A percentile compares a stretch with the other conserved stretches of the same genome.
These are phyloP conservation scores for Globisporangium paddicum DNA, from an alignment of 352 stramenopile species.

Conservation along the genomic window DNA sequence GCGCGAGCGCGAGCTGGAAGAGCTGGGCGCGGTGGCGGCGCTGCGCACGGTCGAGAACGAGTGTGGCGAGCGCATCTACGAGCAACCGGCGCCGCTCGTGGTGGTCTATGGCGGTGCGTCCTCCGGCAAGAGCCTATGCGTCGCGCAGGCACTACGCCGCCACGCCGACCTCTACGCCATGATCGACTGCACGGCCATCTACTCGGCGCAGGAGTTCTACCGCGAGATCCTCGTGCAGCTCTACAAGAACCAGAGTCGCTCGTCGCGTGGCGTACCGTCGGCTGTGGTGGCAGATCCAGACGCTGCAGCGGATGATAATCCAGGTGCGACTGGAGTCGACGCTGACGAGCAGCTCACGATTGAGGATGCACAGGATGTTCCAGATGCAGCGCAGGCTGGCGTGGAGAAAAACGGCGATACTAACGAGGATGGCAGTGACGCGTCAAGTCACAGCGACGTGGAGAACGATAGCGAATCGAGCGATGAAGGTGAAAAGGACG, in stretches of 20 bases:
- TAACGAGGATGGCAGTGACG: background rate
- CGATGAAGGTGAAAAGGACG: background rate
- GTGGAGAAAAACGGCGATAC: background rate
- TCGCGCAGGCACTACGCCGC: slow-evolving; percentile 32
- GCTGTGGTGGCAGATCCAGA: background rate
- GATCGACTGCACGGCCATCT: slow-evolving; percentile 70
- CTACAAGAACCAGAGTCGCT: slow-evolving; percentile 17
- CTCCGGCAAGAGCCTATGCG: slow-evolving; percentile 68
- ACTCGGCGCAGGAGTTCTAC: slow-evolving; percentile 63
- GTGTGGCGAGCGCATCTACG: slow-evolving; percentile 13
- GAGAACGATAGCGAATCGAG: background rate
- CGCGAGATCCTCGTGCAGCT: slow-evolving; percentile 67
- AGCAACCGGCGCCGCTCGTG: slow-evolving; percentile 53
- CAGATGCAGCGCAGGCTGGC: background rate
- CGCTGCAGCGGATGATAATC: background rate
- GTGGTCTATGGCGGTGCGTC: slow-evolving; percentile 72
- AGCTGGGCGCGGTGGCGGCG: slow-evolving; percentile 40
- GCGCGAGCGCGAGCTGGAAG: slow-evolving; percentile 42
- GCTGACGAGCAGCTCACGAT: slow-evolving; percentile 6
- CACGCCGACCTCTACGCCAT: slow-evolving; percentile 37
- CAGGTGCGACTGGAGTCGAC: background rate
- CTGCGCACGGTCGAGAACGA: slow-evolving; percentile 21
- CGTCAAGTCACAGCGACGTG: background rate
- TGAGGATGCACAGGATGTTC: slow-evolving; percentile 1
- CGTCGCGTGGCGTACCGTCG: background rate